phyloP scores from a whole-genome alignment of 2,329 filamentous ascomycete genomes.

The Neonectria magnoliae region DNA sequence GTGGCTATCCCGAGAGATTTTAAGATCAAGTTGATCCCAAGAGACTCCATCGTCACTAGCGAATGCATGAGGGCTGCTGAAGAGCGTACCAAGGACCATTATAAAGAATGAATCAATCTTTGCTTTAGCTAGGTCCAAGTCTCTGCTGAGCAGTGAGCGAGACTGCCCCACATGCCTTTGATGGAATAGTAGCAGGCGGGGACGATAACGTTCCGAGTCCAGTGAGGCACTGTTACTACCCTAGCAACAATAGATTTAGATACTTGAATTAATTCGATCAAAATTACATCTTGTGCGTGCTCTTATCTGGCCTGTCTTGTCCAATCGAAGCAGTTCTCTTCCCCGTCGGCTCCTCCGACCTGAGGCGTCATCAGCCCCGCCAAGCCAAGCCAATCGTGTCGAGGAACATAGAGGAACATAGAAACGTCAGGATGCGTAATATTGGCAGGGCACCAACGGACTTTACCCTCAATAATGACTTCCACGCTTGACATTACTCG shows the following conservation, averaged over 20 bases:
- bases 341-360: not conserved
- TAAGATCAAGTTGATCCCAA: constrained; percentile 64
- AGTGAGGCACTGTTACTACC: not conserved
- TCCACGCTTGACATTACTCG: constrained; percentile 20
- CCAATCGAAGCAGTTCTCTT: not conserved
- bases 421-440: not conserved
- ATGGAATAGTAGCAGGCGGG: not conserved
- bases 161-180: not conserved
- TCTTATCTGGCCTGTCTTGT: not conserved
- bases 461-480: constrained; percentile 16
- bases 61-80: constrained; percentile 56
- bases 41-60: constrained; percentile 52
- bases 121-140: too few species aligned
- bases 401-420: not conserved
- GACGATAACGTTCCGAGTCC: not conserved
- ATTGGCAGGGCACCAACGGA: not conserved
- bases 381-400: not conserved
- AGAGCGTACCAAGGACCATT: constrained; percentile 58
- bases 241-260: not conserved
- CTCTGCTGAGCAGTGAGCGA: too few species aligned
- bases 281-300: not conserved
- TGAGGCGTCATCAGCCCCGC: not conserved
- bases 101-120: constrained; percentile 49
- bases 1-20: constrained; percentile 69
- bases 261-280: not conserved